A percentile compares a stretch with the other conserved stretches of the same genome.
Conservation (phyloP, 2,329 filamentous ascomycete genomes). For the Ceratocystis colombiana region DNA sequence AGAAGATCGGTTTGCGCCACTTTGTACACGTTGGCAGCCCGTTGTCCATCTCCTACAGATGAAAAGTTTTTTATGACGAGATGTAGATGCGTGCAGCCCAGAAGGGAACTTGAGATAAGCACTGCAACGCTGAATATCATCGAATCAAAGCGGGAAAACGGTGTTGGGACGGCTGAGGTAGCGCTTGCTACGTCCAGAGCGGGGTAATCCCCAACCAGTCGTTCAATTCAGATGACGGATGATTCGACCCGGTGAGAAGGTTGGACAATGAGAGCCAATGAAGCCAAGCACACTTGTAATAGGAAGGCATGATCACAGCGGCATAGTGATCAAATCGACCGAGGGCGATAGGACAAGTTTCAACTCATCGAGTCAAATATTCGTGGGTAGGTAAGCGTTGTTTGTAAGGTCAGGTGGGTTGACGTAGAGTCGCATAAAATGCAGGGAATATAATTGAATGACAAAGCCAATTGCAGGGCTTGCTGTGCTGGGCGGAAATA, state of each 20-base stretch:
- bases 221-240: neutral
- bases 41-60: neutral
- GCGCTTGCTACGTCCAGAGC: neutral
- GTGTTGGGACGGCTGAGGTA: neutral
- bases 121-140: neutral
- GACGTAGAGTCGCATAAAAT: neutral
- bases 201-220: neutral
- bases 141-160: neutral
- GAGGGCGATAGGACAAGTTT: neutral
- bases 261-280: neutral
- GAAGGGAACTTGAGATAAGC: neutral
- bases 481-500: neutral
- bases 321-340: neutral
- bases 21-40: constrained; percentile 7
- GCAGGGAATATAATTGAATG: neutral
- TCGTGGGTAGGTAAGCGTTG: neutral
- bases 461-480: neutral
- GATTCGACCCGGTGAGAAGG: neutral
- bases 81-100: neutral
- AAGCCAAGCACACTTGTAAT: neutral
- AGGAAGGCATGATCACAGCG: neutral
- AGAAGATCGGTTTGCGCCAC: neutral
- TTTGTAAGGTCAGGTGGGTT: neutral
- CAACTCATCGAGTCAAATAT: neutral
- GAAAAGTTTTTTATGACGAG: neutral